These are phyloP conservation scores for Septoria linicola DNA, from an alignment of 2,329 filamentous ascomycete genomes.

Conservation along the genomic window DNA sequence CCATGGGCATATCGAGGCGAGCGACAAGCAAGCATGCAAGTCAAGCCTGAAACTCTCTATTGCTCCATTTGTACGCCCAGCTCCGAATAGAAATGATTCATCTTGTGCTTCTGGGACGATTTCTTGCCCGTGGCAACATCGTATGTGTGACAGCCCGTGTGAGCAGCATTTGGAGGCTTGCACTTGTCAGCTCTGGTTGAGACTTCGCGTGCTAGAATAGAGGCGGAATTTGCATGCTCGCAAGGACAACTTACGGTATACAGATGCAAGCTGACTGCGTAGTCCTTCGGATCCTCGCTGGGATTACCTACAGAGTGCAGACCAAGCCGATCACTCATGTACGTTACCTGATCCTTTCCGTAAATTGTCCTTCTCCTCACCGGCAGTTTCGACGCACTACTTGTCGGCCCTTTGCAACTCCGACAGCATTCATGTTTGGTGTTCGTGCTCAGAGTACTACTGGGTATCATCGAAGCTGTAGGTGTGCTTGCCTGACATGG, in stretches of 20 bases:
- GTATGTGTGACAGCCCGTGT: slow-evolving; percentile 78
- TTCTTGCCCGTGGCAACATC: slow-evolving; percentile 72
- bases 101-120: slow-evolving; percentile 63
- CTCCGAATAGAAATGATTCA: slow-evolving; percentile 68
- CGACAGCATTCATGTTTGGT: slow-evolving; percentile 35
- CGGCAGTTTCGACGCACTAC: slow-evolving; percentile 31
- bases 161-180: slow-evolving; percentile 85
- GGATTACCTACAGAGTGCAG: slow-evolving; percentile 80
- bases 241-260: slow-evolving; percentile 46
- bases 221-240: too few species aligned
- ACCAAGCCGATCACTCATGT: slow-evolving; percentile 87
- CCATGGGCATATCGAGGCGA: not conserved
- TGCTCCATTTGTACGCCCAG: slow-evolving; percentile 40
- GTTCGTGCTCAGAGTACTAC: slow-evolving; percentile 16
- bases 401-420: slow-evolving; percentile 40
- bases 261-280: slow-evolving; percentile 78
- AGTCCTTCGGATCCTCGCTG: slow-evolving; percentile 57
- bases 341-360: slow-evolving; percentile 71
- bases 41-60: not conserved
- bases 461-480: not conserved
- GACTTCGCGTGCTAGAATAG: too few species aligned
- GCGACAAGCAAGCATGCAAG: too few species aligned
- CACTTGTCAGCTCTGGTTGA: slow-evolving; percentile 51
- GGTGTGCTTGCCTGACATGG: slow-evolving; percentile 49
- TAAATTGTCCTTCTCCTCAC: slow-evolving; percentile 57